phyloP scores from a whole-genome alignment of 2,329 filamentous ascomycete genomes.

The Phialophora tarda region DNA sequence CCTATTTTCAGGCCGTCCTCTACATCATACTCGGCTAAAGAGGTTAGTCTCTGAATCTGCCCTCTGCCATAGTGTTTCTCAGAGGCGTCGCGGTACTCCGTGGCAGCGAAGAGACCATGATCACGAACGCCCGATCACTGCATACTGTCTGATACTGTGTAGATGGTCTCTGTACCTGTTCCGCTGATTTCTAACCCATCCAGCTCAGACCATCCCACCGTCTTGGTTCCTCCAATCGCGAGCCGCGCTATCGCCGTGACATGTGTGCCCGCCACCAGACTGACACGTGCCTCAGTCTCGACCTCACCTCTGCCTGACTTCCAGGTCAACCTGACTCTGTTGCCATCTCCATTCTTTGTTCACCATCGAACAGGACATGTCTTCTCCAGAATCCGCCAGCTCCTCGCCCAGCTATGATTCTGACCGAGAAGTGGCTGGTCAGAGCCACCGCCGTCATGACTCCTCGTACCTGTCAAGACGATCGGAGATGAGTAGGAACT shows the following conservation, averaged over 20 bases:
- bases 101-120: not conserved
- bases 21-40: not conserved
- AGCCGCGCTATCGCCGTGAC: conserved; percentile 7
- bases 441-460: conserved; percentile 15
- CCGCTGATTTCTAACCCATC: conserved; percentile 5
- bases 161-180: not conserved
- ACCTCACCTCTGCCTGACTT: conserved; percentile 3
- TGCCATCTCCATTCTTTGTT: not conserved
- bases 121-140: not conserved
- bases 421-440: conserved; percentile 4
- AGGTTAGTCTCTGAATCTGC: not conserved
- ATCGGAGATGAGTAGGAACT: conserved; percentile 12
- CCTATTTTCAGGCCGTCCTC: not conserved
- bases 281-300: conserved; percentile 20
- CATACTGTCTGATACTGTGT: not conserved
- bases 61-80: not conserved
- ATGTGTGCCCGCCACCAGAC: conserved; percentile 21
- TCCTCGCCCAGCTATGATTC: conserved; percentile 27
- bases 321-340: conserved; percentile 2
- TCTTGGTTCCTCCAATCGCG: conserved; percentile 2
- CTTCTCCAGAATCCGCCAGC: conserved; percentile 27
- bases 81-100: not conserved
- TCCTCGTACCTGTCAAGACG: conserved; percentile 7
- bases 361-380: conserved; percentile 22
- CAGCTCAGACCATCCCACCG: not conserved